These are phyloP conservation scores for Arthrocladium fulminans DNA, from an alignment of 2,329 filamentous ascomycete genomes.

Conservation along the genomic window DNA sequence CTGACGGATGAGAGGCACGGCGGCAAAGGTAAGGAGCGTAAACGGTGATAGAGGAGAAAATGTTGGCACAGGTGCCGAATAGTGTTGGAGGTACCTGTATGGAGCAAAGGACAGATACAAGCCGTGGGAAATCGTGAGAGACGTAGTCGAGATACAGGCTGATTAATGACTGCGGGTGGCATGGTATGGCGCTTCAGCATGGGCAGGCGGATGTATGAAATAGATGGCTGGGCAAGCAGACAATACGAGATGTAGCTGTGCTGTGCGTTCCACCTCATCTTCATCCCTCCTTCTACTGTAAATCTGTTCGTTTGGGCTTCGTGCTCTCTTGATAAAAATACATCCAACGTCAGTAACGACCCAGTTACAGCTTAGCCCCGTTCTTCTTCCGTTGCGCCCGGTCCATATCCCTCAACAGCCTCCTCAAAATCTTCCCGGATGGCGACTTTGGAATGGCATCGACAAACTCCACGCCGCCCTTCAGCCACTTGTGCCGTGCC, in stretches of 20 bases:
- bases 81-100: background rate
- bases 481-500: conserved; percentile 54
- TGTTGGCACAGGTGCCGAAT: too few species aligned
- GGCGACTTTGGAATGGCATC: conserved; percentile 53
- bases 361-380: conserved; percentile 56
- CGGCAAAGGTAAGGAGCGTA: too few species aligned
- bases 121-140: too few species aligned
- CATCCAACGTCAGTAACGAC: background rate
- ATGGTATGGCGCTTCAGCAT: too few species aligned
- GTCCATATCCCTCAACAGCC: conserved; percentile 64
- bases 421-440: conserved; percentile 54
- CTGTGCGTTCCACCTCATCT: background rate
- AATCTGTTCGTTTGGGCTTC: background rate
- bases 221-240: too few species aligned
- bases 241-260: background rate
- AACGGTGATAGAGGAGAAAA: too few species aligned
- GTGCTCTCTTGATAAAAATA: background rate
- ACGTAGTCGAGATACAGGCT: too few species aligned
- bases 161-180: too few species aligned
- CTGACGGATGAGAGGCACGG: too few species aligned
- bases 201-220: too few species aligned
- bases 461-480: conserved; percentile 51
- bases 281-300: background rate
- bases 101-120: too few species aligned
- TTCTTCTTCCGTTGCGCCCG: conserved; percentile 55